Conservation (phyloP, 2,329 filamentous ascomycete genomes). For the Epichloe uncinata region DNA sequence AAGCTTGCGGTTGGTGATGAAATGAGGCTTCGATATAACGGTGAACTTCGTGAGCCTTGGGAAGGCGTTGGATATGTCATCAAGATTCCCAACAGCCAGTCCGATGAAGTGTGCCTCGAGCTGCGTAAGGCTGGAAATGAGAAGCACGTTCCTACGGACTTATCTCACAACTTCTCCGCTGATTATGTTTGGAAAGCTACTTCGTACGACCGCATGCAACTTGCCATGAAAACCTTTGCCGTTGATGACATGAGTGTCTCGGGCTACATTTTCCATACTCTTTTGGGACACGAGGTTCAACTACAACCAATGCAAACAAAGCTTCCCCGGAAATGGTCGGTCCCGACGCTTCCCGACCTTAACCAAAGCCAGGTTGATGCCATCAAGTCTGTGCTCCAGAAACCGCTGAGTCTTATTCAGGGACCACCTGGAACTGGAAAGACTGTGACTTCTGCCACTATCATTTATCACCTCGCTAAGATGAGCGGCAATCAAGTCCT, state of each 20-base stretch:
- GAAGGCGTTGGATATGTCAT: slow-evolving; percentile 98
- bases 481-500: slow-evolving; percentile 89
- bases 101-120: slow-evolving; percentile 92
- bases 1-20: slow-evolving; percentile 97
- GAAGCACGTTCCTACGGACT: slow-evolving; percentile 90
- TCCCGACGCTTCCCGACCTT: slow-evolving; percentile 83
- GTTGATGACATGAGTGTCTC: slow-evolving; percentile 97
- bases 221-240: slow-evolving; percentile 98
- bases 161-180: slow-evolving; percentile 93
- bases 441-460: slow-evolving; percentile 95
- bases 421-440: slow-evolving; percentile 95
- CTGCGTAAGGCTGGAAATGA: slow-evolving; percentile 89
- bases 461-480: slow-evolving; percentile 95
- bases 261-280: slow-evolving; percentile 94
- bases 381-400: slow-evolving; percentile 88
- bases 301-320: slow-evolving; percentile 91
- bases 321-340: slow-evolving; percentile 93
- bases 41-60: slow-evolving; percentile 83
- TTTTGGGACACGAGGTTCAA: slow-evolving; percentile 89
- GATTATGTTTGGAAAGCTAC: slow-evolving; percentile 99
- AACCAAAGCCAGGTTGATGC: slow-evolving; percentile 94
- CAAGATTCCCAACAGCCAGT: slow-evolving; percentile 99
- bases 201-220: slow-evolving; percentile 97
- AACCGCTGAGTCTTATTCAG: slow-evolving; percentile 89
- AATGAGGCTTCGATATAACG: slow-evolving; percentile 94